Evolutionary conservation across 371 early-diverging fungal genomes (phyloP).

Genomic region (Dichotomocladium elegans): DNA sequence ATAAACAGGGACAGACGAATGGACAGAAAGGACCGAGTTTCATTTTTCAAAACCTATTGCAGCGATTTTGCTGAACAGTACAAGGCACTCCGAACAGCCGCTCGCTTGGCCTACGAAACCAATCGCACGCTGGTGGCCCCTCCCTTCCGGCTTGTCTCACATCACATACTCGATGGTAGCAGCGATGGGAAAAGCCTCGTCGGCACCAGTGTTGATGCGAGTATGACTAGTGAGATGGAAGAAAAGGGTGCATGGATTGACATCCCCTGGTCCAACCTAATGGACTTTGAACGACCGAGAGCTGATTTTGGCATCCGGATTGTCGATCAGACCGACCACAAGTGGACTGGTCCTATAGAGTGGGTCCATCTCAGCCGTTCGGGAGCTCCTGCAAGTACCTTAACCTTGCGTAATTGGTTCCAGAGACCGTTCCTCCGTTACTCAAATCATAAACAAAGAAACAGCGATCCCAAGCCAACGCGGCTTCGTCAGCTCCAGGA

Average conservation of each 20-base stretch:
- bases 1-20: not conserved
- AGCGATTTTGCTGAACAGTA: conserved; percentile 18
- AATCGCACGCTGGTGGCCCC: conserved; percentile 28
- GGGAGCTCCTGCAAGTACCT: no score
- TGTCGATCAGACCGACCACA: conserved; percentile 1
- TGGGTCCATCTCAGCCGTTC: not conserved
- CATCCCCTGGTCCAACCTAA: conserved; percentile 14
- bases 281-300: conserved; percentile 2
- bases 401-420: not conserved
- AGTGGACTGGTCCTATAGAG: not conserved
- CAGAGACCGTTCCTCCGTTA: not conserved
- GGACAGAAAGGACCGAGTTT: not conserved
- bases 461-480: not conserved
- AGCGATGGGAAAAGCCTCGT: no score
- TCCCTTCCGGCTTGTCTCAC: conserved; percentile 17
- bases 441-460: not conserved
- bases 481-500: not conserved
- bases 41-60: not conserved
- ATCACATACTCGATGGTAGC: no score
- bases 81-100: conserved; percentile 25
- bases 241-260: conserved; percentile 7
- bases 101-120: conserved; percentile 26
- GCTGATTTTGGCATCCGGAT: conserved; percentile 6
- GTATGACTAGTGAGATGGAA: not conserved
- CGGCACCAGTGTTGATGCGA: no score